Evolutionary conservation across 768 basidiomycete species (phyloP), one percentile per base, ranked within the genome.

Genomic region (Tephrocybe sp.): DNA sequence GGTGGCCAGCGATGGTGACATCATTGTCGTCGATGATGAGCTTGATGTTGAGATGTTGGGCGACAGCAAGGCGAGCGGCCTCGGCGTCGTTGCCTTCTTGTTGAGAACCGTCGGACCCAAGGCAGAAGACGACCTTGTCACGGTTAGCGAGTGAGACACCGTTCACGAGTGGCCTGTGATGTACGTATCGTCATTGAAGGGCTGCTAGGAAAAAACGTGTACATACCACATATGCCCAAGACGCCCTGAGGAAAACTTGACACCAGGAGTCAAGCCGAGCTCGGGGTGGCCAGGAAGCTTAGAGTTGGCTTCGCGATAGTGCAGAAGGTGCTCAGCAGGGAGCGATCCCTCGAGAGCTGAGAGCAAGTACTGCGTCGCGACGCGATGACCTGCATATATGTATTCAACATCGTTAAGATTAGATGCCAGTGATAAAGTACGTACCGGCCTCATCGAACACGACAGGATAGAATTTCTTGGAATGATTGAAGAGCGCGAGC

Each of bases 81-180:
- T 94, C 92, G 1, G 92, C 91, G 58, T 93, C 90, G 63, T 93
- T 87, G 13, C 92, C 92, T 64, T 93, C 92, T 65, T 94, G 92
- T 63, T 93, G 90, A 4, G 90, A 92, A 8, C 92, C 92, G 62
- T 93, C 92, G 0, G 92, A 93, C 3, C 92, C 92, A 18, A 94
- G 77, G 63, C 85, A 84, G 69, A 92, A 92, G 9, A 92, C 73
- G 39, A 79, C 80, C 70, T 90, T 89, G 59, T 82, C 82, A 26
- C 77, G 76, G 69, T 93, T 82, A 27, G 90, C 90, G 42, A 94
- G 66, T 6, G 92, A 84, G 40, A 94, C 76, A 59, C 92, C 91
- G 63, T 93, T 93, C 45, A 93, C 87, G 54, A 89, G 67, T 0
- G 91, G 85, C 79, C 78, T 79, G 56, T 1, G 37, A 12, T 12